A percentile compares a stretch with the other conserved stretches of the same genome.
phyloP scores from a whole-genome alignment of 148 eudicot species.

The Linanthus parryae region DNA sequence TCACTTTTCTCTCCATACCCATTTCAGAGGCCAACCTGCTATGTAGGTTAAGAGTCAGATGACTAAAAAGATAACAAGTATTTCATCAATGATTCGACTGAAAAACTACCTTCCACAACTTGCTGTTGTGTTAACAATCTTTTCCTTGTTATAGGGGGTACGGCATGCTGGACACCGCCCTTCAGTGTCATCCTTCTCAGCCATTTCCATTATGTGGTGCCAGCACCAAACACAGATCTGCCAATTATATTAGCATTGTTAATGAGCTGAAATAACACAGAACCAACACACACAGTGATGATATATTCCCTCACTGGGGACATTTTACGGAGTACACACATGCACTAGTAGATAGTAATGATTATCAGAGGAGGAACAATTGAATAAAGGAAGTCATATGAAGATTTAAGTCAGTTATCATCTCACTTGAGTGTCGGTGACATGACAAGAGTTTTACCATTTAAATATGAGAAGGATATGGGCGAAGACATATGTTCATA shows the following conservation, averaged over 20 bases:
- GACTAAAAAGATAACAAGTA: not conserved
- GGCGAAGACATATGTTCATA: too few relatives aligned
- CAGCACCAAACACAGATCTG: conserved; percentile 99
- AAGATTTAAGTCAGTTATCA: too few relatives aligned
- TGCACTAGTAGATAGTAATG: too few relatives aligned
- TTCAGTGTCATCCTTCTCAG: conserved; percentile 86
- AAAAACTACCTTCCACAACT: conserved; percentile 86
- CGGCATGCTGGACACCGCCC: conserved; percentile 99
- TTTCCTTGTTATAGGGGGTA: conserved; percentile 84
- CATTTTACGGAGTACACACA: too few relatives aligned
- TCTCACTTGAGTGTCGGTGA: too few relatives aligned
- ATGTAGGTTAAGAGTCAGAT: conserved; percentile 3
- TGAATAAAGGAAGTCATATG: too few relatives aligned
- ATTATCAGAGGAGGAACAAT: too few relatives aligned
- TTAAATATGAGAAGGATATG: too few relatives aligned
- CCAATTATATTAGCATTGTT: not conserved
- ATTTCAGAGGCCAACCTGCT: conserved; percentile 68
- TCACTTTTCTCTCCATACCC: conserved; percentile 65
- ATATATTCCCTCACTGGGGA: too few relatives aligned
- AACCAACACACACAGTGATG: too few relatives aligned
- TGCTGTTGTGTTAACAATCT: conserved; percentile 70
- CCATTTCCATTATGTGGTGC: conserved; percentile 99
- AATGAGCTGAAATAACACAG: not conserved
- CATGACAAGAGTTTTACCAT: too few relatives aligned
- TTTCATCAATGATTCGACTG: not conserved